Conservation (phyloP, 129 eudicot species). For the Tagetes patula region DNA sequence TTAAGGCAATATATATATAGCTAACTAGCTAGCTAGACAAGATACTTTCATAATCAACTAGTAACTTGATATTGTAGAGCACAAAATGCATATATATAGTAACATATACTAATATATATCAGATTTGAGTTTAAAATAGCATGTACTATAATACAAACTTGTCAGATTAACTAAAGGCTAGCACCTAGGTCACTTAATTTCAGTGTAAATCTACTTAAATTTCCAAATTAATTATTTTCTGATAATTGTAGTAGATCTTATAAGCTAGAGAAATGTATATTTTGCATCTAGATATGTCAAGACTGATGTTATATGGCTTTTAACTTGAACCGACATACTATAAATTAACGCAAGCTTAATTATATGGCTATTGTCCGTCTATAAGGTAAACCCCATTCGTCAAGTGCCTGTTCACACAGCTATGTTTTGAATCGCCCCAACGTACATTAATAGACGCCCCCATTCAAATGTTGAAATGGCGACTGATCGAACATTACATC, state of each 20-base stretch:
- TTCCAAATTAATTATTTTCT: background rate
- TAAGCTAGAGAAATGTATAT: background rate
- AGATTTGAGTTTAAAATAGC: background rate
- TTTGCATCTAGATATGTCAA: background rate
- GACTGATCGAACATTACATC: background rate
- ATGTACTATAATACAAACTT: background rate
- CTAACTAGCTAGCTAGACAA: background rate
- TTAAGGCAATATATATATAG: background rate
- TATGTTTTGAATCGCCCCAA: too few species aligned
- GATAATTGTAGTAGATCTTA: background rate
- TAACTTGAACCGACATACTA: background rate
- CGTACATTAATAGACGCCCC: too few species aligned
- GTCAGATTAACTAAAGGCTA: background rate
- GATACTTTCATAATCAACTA: constrained; percentile 5
- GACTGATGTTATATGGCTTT: background rate
- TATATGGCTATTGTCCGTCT: too few species aligned
- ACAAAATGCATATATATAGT: background rate
- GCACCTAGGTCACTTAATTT: background rate
- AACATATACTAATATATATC: background rate
- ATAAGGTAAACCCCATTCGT: too few species aligned
- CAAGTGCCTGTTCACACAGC: too few species aligned
- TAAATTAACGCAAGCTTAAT: too few species aligned
- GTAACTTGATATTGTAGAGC: constrained; percentile 6
- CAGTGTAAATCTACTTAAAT: background rate
- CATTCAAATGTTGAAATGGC: too few species aligned